A percentile compares a stretch with the other conserved stretches of the same genome.
Evolutionary conservation across 129 eudicot genomes (phyloP).

Genomic region (Gnaphalium uliginosum): DNA sequence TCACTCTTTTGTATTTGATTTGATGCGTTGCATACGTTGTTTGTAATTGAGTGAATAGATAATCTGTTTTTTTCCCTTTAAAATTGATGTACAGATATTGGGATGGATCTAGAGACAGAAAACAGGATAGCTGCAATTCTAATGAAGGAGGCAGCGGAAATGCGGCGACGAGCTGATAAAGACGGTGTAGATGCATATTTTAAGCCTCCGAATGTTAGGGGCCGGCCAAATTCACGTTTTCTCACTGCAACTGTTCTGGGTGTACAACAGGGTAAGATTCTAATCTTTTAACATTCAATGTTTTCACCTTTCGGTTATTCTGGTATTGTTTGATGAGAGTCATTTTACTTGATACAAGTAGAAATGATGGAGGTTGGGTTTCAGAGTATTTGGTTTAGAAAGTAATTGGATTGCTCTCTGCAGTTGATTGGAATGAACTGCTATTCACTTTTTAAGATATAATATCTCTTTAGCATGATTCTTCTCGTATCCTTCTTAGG

Average conservation of each 20-base stretch:
- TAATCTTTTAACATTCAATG: not conserved
- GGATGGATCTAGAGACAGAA: constrained; percentile 92
- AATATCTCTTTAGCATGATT: not conserved
- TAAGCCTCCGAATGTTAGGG: constrained; percentile 70
- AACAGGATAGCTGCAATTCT: constrained; percentile 87
- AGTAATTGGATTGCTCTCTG: not conserved
- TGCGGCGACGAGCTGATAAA: constrained; percentile 66
- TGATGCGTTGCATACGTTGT: not conserved
- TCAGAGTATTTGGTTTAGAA: not conserved
- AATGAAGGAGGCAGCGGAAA: constrained; percentile 89
- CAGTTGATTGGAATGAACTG: not conserved
- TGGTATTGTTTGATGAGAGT: not conserved
- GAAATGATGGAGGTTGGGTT: not conserved
- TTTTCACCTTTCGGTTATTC: not conserved
- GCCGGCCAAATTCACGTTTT: constrained; percentile 89
- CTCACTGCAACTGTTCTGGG: constrained; percentile 96
- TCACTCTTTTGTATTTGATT: not conserved
- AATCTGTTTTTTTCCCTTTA: no score
- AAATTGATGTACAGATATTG: not conserved
- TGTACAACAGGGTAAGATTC: constrained; percentile 67
- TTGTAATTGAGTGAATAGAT: no score
- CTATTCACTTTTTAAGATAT: no score
- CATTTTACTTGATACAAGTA: not conserved
- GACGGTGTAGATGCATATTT: constrained; percentile 85
- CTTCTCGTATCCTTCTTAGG: not conserved